Percentiles rank a stretch among this genome's conserved stretches.
Evolutionary conservation across 306 rosid species (phyloP).

Genomic region (Prunus mira): DNA sequence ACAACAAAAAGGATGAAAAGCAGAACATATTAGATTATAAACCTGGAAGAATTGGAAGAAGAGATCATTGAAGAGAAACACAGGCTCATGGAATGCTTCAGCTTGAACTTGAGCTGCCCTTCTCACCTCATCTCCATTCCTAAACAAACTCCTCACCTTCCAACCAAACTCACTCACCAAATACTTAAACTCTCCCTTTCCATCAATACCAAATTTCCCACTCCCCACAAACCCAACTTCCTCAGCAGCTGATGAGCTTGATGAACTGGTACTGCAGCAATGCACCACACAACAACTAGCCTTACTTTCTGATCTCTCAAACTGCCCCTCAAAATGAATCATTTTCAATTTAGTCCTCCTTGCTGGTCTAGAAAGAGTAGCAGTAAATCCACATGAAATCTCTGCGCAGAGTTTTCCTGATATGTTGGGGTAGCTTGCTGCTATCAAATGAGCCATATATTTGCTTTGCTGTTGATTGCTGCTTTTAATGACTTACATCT

Average conservation of each 20-base stretch:
- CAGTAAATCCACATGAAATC: slow-evolving; percentile 1
- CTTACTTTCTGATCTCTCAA: not conserved
- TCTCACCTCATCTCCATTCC: slow-evolving; percentile 57
- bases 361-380: not conserved
- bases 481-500: not conserved
- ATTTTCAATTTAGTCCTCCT: slow-evolving; percentile 6
- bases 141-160: slow-evolving; percentile 60
- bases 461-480: not conserved
- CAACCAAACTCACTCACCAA: slow-evolving; percentile 67
- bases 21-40: not conserved
- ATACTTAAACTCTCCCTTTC: slow-evolving; percentile 23
- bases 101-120: slow-evolving; percentile 69
- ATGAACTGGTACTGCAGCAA: slow-evolving; percentile 29
- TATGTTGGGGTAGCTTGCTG: slow-evolving; percentile 33
- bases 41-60: slow-evolving; percentile 84
- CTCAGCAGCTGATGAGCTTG: slow-evolving; percentile 30
- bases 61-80: slow-evolving; percentile 52
- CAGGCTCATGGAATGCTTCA: slow-evolving; percentile 73
- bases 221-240: slow-evolving; percentile 21
- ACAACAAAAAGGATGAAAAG: not conserved
- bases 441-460: slow-evolving; percentile 55
- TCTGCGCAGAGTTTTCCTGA: slow-evolving; percentile 32
- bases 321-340: not conserved
- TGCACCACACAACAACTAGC: slow-evolving; percentile 26
- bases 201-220: slow-evolving; percentile 7